A percentile compares a stretch with the other conserved stretches of the same genome.
phyloP scores from a whole-genome alignment of 768 basidiomycete species.

The Glaciozyma martinii region DNA sequence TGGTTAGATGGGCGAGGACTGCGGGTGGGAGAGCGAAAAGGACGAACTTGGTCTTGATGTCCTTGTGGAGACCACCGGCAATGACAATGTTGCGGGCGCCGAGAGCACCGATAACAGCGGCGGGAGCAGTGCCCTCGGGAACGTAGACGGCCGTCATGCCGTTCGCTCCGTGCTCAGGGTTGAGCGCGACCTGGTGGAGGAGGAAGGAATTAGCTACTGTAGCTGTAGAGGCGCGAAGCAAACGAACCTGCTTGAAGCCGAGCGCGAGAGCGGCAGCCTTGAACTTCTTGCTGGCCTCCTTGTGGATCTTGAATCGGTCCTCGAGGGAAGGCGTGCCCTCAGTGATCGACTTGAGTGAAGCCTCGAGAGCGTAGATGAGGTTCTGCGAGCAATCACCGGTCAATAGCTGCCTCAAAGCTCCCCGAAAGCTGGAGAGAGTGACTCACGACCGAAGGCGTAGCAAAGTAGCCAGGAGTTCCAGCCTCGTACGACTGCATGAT shows the following conservation, averaged over 20 bases:
- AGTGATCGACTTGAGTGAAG: constrained; percentile 67
- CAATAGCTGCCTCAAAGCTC: neutral
- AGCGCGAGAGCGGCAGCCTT: constrained; percentile 57
- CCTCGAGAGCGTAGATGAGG: constrained; percentile 80
- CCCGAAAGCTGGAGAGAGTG: neutral
- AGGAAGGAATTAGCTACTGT: constrained; percentile 45
- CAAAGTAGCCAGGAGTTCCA: constrained; percentile 75
- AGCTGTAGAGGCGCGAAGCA: neutral
- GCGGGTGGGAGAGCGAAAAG: constrained; percentile 3
- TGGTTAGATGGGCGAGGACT: neutral
- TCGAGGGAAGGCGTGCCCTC: constrained; percentile 54
- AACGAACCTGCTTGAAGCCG: constrained; percentile 55
- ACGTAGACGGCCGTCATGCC: constrained; percentile 93
- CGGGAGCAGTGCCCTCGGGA: constrained; percentile 67
- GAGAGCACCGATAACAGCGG: constrained; percentile 68
- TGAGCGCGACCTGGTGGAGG: constrained; percentile 59
- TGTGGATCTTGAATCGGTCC: constrained; percentile 69
- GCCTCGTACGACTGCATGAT: constrained; percentile 86
- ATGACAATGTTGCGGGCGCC: constrained; percentile 63
- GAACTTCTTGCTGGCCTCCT: constrained; percentile 56
- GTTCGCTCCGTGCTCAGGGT: constrained; percentile 62
- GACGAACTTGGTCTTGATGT: constrained; percentile 59
- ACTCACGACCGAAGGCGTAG: constrained; percentile 49
- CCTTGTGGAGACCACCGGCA: constrained; percentile 77
- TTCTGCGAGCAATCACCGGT: constrained; percentile 8